Evolutionary conservation across 2,329 filamentous ascomycete genomes (phyloP).

Genomic region (Colletotrichum magnum): DNA sequence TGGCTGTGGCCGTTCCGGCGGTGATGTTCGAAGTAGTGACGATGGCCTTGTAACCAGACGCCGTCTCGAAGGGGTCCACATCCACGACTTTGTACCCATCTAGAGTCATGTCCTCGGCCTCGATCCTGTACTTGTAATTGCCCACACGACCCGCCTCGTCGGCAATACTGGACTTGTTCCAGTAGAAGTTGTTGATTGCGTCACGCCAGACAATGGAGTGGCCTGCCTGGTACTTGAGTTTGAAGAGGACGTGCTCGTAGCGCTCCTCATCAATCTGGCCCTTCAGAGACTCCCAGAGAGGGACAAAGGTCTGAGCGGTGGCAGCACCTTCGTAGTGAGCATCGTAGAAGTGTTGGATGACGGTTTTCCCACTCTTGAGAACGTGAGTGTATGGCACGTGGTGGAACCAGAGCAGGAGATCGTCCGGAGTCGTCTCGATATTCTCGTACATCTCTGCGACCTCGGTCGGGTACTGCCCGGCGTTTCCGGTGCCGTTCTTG

Average conservation of each 20-base stretch:
- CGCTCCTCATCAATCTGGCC: constrained; percentile 72
- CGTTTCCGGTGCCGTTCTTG: constrained; percentile 74
- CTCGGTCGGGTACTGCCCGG: constrained; percentile 76
- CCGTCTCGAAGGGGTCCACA: constrained; percentile 70
- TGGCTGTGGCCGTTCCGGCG: constrained; percentile 62
- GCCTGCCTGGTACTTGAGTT: constrained; percentile 76
- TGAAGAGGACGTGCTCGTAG: constrained; percentile 70
- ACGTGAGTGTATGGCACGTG: constrained; percentile 77
- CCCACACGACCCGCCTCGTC: constrained; percentile 70
- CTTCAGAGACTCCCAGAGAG: constrained; percentile 67
- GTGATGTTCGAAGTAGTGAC: constrained; percentile 68
- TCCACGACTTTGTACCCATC: constrained; percentile 67
- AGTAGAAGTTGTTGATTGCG: constrained; percentile 75
- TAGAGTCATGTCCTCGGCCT: constrained; percentile 76
- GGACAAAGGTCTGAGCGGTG: constrained; percentile 71
- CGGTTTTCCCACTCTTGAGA: constrained; percentile 74
- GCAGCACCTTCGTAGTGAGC: constrained; percentile 72
- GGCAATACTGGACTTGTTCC: constrained; percentile 71
- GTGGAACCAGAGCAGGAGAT: constrained; percentile 81
- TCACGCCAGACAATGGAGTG: constrained; percentile 81
- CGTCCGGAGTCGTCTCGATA: constrained; percentile 74
- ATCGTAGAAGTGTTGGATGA: constrained; percentile 78
- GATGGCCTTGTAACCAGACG: constrained; percentile 68
- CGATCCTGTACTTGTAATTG: constrained; percentile 75
- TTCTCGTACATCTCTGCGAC: constrained; percentile 71